Evolutionary conservation across 2,329 filamentous ascomycete species (phyloP), one percentile per base, ranked within the genome.

Genomic region (Mycocentrospora acerina): DNA sequence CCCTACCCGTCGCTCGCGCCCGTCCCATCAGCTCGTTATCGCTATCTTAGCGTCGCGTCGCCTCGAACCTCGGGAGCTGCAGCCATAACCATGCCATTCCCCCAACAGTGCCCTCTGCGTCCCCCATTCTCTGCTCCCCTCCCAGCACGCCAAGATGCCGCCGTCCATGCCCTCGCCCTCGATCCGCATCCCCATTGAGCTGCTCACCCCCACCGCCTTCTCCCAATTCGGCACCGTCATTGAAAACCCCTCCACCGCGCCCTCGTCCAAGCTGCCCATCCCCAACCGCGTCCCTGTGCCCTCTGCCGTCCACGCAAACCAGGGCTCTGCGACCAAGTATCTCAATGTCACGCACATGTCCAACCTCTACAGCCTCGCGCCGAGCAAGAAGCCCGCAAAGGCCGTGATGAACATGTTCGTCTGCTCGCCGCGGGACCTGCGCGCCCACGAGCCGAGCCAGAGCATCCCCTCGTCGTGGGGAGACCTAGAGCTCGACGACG

Each of bases 361-460:
- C 22, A 81, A 94, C 65, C 76, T 82, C 44, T 95, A 95, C 66
- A 61, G 66, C n/a, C 72, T 80, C 40, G 78, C 83, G 0, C 80
- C 82, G 2, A 86, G 80, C 60, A 69, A 76, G 31, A 71, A 67
- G 49, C 65, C 76, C 2, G 78, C 77, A 2, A 71, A 74, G 32
- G 78, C 86, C 24, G 78, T 85, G 37, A 83, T 94, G 78, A 95
- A 85, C 68, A 85, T 97, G 80, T 97, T 97, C 67, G 83, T 89
- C 38, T 96, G 89, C 65, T 83, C 82, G 33, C 84, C 86, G 8
- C 77, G 86, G 24, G 54, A 71, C 25, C 69, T 86, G 22, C 66
- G 74, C 17, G 55, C 62, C n/a, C 57, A 62, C 34, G 62, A 66
- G 36, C 59, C 63, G 12, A 60, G 57, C 31, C 45, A 60, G 33